phyloP scores from a whole-genome alignment of 192 early-diverging fungal genomes.

The Jimgerdemannia lactiflua region DNA sequence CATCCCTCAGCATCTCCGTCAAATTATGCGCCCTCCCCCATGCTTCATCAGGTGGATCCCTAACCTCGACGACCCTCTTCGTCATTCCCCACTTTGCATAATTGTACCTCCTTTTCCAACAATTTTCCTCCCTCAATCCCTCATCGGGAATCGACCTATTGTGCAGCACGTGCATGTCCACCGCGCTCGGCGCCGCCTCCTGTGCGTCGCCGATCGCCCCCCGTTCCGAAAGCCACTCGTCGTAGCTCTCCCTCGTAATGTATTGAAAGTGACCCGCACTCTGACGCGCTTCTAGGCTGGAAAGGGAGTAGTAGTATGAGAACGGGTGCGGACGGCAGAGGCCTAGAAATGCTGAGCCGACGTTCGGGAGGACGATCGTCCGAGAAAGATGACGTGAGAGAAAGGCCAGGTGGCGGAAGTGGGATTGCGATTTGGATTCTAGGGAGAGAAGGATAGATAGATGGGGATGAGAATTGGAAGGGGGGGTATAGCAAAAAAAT shows the following conservation, averaged over 20 bases:
- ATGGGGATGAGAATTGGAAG: background rate
- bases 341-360: background rate
- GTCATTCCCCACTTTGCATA: background rate
- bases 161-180: background rate
- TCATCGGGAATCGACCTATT: background rate
- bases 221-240: background rate
- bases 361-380: constrained; percentile 2
- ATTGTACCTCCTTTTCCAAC: background rate
- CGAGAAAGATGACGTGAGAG: background rate
- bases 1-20: background rate
- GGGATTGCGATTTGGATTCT: background rate
- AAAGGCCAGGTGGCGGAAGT: constrained; percentile 3
- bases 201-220: background rate
- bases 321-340: background rate
- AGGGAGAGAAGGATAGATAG: background rate
- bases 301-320: background rate
- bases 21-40: background rate
- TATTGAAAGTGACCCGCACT: background rate
- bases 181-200: background rate
- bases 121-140: background rate
- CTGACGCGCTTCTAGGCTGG: background rate
- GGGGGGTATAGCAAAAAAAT: background rate
- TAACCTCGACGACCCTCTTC: background rate
- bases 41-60: background rate
- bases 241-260: background rate